Conservation (phyloP, 2,329 filamentous ascomycete species). For the Pseudogymnoascus sp. region DNA sequence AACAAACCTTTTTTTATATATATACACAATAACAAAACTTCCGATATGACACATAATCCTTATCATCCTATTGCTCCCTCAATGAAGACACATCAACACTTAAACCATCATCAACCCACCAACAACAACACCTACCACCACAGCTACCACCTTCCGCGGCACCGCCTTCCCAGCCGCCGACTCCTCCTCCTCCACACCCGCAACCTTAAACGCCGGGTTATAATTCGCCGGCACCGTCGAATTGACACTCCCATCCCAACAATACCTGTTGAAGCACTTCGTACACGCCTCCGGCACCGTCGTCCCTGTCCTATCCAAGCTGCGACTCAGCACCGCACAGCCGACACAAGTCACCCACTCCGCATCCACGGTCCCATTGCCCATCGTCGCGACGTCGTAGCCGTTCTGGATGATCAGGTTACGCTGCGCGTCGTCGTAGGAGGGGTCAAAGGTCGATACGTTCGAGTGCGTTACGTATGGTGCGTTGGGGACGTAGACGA, state of each 20-base stretch:
- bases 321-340: constrained; percentile 76
- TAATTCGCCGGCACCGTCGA: constrained; percentile 17
- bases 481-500: constrained; percentile 83
- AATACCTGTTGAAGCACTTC: constrained; percentile 72
- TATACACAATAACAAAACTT: not conserved
- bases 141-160: not conserved
- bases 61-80: not conserved
- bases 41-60: not conserved
- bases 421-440: constrained; percentile 57
- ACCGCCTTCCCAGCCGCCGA: not conserved
- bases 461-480: constrained; percentile 74
- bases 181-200: not conserved
- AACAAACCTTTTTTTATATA: not conserved
- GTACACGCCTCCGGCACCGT: constrained; percentile 62
- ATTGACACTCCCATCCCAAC: constrained; percentile 66
- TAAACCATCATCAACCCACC: not conserved
- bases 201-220: constrained; percentile 13
- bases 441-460: constrained; percentile 64
- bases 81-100: not conserved
- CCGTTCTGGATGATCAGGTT: constrained; percentile 81
- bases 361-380: constrained; percentile 64
- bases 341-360: constrained; percentile 79
- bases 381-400: constrained; percentile 73
- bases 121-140: not conserved
- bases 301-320: constrained; percentile 62